Evolutionary conservation across 2,329 filamentous ascomycete genomes (phyloP).

Genomic region (Anthostomella pinea): DNA sequence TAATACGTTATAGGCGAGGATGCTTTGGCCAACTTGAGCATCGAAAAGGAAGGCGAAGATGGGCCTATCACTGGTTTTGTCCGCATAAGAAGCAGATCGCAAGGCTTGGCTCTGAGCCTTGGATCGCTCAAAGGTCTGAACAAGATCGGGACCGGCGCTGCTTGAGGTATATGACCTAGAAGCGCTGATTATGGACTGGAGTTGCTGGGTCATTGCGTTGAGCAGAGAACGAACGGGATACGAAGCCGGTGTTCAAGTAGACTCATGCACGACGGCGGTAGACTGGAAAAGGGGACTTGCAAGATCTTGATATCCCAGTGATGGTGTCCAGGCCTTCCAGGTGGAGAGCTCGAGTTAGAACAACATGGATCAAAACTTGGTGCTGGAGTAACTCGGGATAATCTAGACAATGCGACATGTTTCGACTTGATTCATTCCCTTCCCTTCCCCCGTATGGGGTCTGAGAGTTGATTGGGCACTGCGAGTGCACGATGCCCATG

Average conservation of each 20-base stretch:
- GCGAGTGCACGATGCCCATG: no score
- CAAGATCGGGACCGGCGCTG: constrained; percentile 59
- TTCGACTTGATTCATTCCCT: no score
- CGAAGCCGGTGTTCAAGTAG: constrained; percentile 7
- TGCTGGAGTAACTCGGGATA: constrained; percentile 8
- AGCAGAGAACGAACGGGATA: constrained; percentile 3
- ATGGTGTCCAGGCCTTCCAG: constrained; percentile 4
- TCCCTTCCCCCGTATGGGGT: no score
- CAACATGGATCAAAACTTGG: constrained; percentile 6
- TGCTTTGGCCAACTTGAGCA: constrained; percentile 92
- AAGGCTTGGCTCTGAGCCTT: constrained; percentile 89
- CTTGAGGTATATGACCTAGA: constrained; percentile 13
- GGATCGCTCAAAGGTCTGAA: constrained; percentile 93
- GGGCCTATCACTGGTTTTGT: constrained; percentile 97
- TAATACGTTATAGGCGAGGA: constrained; percentile 77
- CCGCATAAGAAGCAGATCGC: constrained; percentile 93
- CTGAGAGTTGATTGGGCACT: no score
- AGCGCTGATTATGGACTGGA: background rate
- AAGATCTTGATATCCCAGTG: constrained; percentile 10
- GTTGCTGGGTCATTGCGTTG: background rate
- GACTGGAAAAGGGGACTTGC: constrained; percentile 8
- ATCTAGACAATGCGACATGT: constrained; percentile 15
- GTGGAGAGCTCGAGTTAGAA: constrained; percentile 9
- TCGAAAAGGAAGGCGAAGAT: constrained; percentile 94
- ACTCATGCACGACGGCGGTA: background rate